Evolutionary conservation across 2,329 filamentous ascomycete genomes (phyloP).

Genomic region (Aspergillus pseudoviridinutans): DNA sequence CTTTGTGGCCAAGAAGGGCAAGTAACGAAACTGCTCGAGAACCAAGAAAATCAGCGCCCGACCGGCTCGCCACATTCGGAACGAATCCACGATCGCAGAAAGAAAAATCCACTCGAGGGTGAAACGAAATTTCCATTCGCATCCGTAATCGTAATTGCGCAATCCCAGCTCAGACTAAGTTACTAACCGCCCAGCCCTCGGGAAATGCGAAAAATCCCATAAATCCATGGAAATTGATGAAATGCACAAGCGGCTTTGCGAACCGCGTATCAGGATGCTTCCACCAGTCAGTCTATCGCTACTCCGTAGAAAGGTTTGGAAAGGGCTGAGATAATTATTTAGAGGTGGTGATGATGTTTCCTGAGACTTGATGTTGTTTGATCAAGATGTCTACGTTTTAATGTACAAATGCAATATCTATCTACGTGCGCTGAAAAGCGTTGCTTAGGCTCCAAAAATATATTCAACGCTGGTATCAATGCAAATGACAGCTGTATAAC

Average conservation of each 20-base stretch:
- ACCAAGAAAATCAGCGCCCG: constrained; percentile 13
- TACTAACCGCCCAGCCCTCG: neutral
- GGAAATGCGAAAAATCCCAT: neutral
- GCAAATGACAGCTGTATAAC: neutral
- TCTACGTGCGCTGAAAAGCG: neutral
- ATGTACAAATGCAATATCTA: neutral
- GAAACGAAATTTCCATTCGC: neutral
- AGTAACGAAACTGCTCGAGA: neutral
- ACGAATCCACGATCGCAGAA: constrained; percentile 2
- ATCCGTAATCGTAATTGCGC: neutral
- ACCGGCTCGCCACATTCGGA: constrained; percentile 18
- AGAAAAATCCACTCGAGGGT: neutral
- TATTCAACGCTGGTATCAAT: neutral
- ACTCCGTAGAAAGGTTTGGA: neutral
- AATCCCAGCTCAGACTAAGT: neutral
- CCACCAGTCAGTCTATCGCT: neutral
- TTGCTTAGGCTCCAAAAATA: neutral
- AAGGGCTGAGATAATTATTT: neutral
- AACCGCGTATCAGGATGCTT: neutral
- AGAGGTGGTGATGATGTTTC: too few species aligned
- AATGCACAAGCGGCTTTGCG: neutral
- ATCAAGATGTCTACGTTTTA: neutral
- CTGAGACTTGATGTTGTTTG: neutral
- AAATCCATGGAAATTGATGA: neutral
- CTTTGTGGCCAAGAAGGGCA: neutral